Conservation (phyloP, 352 stramenopile genomes). For the Pythium aristosporum region DNA sequence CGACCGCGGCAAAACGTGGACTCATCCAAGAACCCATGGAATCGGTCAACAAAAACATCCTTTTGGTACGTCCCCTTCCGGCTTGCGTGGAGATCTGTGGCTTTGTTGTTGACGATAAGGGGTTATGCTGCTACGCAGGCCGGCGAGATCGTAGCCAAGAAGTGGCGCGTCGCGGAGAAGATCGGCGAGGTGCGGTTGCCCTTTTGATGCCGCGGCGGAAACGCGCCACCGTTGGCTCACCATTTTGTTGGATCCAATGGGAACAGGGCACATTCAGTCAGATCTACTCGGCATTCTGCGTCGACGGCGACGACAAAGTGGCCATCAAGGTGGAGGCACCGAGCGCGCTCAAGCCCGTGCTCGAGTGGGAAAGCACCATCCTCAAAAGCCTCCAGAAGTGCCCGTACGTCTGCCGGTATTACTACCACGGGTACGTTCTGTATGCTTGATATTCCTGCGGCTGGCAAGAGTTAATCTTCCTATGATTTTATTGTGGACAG, state of each 20-base stretch:
- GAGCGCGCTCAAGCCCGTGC: constrained; percentile 83
- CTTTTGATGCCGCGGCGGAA: neutral
- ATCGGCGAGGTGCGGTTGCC: constrained; percentile 68
- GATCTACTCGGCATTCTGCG: constrained; percentile 84
- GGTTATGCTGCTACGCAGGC: constrained; percentile 34
- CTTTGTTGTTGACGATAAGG: neutral
- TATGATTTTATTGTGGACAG: constrained; percentile 10
- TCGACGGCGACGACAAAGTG: constrained; percentile 72
- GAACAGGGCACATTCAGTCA: constrained; percentile 83
- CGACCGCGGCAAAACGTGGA: neutral
- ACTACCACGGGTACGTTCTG: constrained; percentile 62
- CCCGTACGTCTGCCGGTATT: constrained; percentile 81
- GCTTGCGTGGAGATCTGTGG: neutral
- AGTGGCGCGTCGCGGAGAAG: constrained; percentile 87
- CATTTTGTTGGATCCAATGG: neutral
- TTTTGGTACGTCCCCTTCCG: constrained; percentile 47
- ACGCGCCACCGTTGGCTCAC: too few species aligned
- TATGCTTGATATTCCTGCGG: too few species aligned
- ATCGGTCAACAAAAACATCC: constrained; percentile 80
- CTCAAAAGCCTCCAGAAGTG: constrained; percentile 85
- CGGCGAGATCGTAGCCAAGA: constrained; percentile 78
- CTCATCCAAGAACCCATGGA: constrained; percentile 39
- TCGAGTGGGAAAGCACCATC: constrained; percentile 89
- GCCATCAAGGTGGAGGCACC: constrained; percentile 86
- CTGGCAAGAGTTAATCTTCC: neutral